Conservation (phyloP, 2,329 filamentous ascomycete species). For the Xylariaceae sp. region DNA sequence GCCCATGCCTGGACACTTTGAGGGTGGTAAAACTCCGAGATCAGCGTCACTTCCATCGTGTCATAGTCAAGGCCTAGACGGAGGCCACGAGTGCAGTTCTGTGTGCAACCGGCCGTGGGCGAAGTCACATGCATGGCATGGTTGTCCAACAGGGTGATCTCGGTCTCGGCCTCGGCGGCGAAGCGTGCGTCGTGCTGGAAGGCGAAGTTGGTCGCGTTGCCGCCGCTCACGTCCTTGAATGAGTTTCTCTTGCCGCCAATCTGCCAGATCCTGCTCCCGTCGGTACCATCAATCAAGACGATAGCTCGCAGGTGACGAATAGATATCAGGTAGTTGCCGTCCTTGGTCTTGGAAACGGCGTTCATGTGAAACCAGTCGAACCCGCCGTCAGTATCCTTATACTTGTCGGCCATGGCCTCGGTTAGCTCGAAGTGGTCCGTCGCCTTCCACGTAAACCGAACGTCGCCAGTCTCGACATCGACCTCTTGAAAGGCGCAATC, state of each 20-base stretch:
- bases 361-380: constrained; percentile 39
- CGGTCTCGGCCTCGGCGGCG: constrained; percentile 24
- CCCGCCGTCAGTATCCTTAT: constrained; percentile 2
- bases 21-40: constrained; percentile 39
- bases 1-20: constrained; percentile 34
- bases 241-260: constrained; percentile 35
- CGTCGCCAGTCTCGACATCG: constrained; percentile 32
- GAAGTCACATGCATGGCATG: constrained; percentile 26
- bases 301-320: constrained; percentile 30
- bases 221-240: constrained; percentile 33
- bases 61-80: constrained; percentile 41
- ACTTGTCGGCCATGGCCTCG: constrained; percentile 12
- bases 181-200: constrained; percentile 38
- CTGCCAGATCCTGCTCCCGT: constrained; percentile 33
- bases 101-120: constrained; percentile 24
- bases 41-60: constrained; percentile 37
- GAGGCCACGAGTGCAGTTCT: constrained; percentile 37
- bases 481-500: constrained; percentile 38
- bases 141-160: constrained; percentile 37
- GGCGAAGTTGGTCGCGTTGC: constrained; percentile 32
- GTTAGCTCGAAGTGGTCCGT: constrained; percentile 25
- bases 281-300: constrained; percentile 29
- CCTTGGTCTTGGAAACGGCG: constrained; percentile 31
- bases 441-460: constrained; percentile 35
- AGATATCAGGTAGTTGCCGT: constrained; percentile 36